Evolutionary conservation across 1,139 yeast genomes (phyloP), one percentile per base, ranked within the genome.

Genomic region (Lodderomyces margitis): DNA sequence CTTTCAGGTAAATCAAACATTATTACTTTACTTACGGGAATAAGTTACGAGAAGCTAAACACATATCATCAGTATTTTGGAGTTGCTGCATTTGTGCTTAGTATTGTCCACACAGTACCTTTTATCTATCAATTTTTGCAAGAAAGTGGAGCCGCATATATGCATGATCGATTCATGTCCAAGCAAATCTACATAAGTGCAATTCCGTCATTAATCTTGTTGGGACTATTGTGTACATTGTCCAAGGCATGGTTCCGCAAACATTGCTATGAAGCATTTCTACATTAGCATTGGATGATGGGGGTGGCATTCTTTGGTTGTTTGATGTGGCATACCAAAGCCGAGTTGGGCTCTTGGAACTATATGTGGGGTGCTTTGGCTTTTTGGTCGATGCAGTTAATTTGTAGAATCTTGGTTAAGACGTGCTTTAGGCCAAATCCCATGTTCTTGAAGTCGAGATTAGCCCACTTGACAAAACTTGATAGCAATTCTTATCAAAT

Each of bases 281-380:
- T 75, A 47, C 80, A 77, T 47, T 49, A 68, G 9, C 87, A 81
- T 57, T 81, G 86, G 87, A 57, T 78, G 7, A 55, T 70, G 44
- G 86, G 80, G 0, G 53, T 78, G 36, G 82, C 74, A 0, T 80
- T 74, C 53, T 66, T 75, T 47, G 81, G 72, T 5, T 65, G 79
- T 4, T 57, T 80, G 47, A 68, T 70, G 37, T 74, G 75, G 73
- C 87, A 81, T 55, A 65, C 68, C 20, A 60, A 58, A 47, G 64
- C 59, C 5, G 33, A 49, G 5, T 58, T 78, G 41, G 62, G 62
- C 31, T 59, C 75, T 34, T 66, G 74, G 47, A 59, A 69, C 41
- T 81, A 78, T 53, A 58, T 80, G 64, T 74, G 75, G 68, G 81
- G 78, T 0, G 74, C 83, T 0, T 54, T 79, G 40, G 83, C 74